Conservation (phyloP, 169 alveolate species). For the Plasmodium reichenowi region DNA sequence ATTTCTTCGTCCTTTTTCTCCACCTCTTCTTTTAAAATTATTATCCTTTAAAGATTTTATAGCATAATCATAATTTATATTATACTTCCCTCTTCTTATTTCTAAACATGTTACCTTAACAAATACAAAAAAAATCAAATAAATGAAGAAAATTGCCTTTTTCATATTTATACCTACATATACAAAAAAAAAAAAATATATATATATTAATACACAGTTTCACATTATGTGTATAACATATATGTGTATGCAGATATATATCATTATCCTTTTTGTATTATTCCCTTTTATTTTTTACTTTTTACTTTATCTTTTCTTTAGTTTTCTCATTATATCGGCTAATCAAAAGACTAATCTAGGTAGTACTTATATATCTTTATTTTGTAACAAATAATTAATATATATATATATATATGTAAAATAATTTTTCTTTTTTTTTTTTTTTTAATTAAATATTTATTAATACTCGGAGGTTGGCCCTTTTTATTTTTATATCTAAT, state of each 20-base stretch:
- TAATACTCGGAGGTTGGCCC: too few species aligned
- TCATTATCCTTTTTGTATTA: not conserved
- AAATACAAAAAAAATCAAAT: not conserved
- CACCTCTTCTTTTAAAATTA: too few species aligned
- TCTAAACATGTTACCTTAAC: not conserved
- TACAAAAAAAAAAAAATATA: not conserved
- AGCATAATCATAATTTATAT: not conserved
- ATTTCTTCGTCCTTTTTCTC: too few species aligned
- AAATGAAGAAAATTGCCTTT: not conserved
- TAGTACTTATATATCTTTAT: not conserved
- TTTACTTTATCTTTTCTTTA: not conserved
- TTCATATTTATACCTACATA: slow-evolving; percentile 7
- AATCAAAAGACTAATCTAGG: slow-evolving; percentile 1
- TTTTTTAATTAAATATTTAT: too few species aligned
- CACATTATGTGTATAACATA: not conserved
- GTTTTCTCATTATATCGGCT: slow-evolving; percentile 1
- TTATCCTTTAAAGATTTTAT: not conserved
- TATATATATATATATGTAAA: too few species aligned
- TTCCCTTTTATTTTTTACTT: too few species aligned
- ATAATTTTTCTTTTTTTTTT: too few species aligned
- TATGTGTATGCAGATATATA: not conserved
- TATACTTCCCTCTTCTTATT: not conserved
- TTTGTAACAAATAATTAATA: too few species aligned
- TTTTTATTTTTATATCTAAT: too few species aligned
- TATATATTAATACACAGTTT: not conserved